Evolutionary conservation across 2,329 filamentous ascomycete species (phyloP).

Genomic region (Cryphonectria naterciae): DNA sequence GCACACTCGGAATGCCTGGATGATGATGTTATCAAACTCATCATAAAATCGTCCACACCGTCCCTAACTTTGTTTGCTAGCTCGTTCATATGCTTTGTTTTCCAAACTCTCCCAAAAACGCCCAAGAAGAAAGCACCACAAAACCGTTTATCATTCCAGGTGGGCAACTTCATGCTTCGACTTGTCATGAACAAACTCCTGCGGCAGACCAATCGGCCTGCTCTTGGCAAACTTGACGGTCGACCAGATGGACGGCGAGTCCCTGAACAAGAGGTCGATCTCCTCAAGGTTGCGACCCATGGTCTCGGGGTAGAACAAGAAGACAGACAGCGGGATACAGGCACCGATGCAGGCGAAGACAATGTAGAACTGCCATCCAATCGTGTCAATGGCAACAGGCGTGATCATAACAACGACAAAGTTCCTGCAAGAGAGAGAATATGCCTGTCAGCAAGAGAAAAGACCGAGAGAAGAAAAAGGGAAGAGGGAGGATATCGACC

Average conservation of each 20-base stretch:
- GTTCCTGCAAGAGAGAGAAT: slow-evolving; percentile 37
- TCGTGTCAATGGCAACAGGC: slow-evolving; percentile 51
- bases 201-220: slow-evolving; percentile 33
- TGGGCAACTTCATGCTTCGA: slow-evolving; percentile 18
- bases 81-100: neutral
- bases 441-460: neutral
- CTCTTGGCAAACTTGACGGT: slow-evolving; percentile 44
- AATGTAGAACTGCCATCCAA: slow-evolving; percentile 57
- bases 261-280: slow-evolving; percentile 49
- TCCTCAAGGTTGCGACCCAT: slow-evolving; percentile 54
- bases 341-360: slow-evolving; percentile 52
- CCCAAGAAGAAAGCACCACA: neutral
- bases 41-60: neutral
- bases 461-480: neutral
- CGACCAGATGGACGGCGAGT: slow-evolving; percentile 42
- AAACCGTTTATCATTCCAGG: slow-evolving; percentile 11
- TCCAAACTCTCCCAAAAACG: neutral
- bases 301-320: slow-evolving; percentile 53
- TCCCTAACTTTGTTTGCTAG: neutral
- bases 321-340: slow-evolving; percentile 49
- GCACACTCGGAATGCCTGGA: neutral
- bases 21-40: neutral
- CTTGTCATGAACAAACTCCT: slow-evolving; percentile 28
- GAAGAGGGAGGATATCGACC: slow-evolving; percentile 21
- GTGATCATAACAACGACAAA: slow-evolving; percentile 51